phyloP scores from a whole-genome alignment of 495 filamentous ascomycete genomes.

The Staphylotrichum tortipilum region DNA sequence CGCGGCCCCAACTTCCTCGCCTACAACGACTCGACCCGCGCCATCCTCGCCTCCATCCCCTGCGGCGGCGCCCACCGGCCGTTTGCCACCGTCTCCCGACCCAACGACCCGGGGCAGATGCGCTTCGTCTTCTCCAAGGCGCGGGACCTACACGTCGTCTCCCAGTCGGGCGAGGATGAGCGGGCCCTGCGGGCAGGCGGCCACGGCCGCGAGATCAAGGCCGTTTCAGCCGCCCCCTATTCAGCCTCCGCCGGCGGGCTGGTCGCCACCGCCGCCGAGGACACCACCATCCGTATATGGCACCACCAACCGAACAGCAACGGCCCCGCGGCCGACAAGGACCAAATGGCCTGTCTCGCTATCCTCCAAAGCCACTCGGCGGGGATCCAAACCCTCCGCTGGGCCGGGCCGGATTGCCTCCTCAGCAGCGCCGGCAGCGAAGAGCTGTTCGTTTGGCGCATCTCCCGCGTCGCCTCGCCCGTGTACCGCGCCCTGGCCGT shows the following conservation, averaged over 20 bases:
- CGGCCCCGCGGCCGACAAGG: no score
- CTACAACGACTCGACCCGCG: constrained; percentile 61
- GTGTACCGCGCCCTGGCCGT: constrained; percentile 47
- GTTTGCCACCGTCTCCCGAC: constrained; percentile 51
- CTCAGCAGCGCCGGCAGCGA: constrained; percentile 81
- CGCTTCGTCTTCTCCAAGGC: constrained; percentile 50
- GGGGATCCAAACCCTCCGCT: constrained; percentile 74
- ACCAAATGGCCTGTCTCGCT: constrained; percentile 45
- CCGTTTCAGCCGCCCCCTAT: constrained; percentile 43
- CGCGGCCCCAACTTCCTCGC: constrained; percentile 65
- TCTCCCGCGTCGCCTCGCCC: constrained; percentile 40
- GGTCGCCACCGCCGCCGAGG: constrained; percentile 84
- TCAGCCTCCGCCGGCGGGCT: neutral
- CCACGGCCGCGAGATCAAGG: constrained; percentile 86
- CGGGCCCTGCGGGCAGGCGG: constrained; percentile 54
- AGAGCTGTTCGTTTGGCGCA: constrained; percentile 79
- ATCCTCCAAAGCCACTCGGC: constrained; percentile 66
- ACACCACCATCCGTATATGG: constrained; percentile 73
- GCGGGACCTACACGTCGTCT: constrained; percentile 42
- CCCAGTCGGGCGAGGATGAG: constrained; percentile 41
- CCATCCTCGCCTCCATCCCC: constrained; percentile 58
- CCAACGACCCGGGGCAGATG: constrained; percentile 22
- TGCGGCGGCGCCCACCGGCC: constrained; percentile 77
- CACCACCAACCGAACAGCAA: neutral
- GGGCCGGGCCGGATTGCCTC: constrained; percentile 53